Evolutionary conservation across 768 basidiomycete genomes (phyloP), one percentile per base, ranked within the genome.

Genomic region (Xerocomus brunneocitrinus): DNA sequence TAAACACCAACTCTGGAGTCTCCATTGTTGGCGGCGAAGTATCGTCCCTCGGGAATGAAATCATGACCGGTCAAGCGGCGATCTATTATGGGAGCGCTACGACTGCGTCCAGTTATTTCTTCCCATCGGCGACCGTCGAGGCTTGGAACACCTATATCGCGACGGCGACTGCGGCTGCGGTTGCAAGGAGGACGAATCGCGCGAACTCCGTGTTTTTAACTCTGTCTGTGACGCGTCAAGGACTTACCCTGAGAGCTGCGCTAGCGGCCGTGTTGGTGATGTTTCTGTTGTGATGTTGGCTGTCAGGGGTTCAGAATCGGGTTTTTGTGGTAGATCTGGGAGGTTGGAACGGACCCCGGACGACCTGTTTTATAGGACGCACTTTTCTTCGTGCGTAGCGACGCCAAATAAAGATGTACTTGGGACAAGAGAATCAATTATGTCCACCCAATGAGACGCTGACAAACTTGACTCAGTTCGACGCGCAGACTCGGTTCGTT

Each of bases 91-190:
- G 83, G 5, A 63, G 71, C 0, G 70, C 70, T 1, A 73, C 75
- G 1, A 76, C 76, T 0, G 71, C 71, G 34, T 82, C 78, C 12
- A 82, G 76, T 1, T 81, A 78, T 59, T 64, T 79, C 16, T 81
- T 77, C 62, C 83, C 83, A 0, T 64, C 74, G 2, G 80, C 77
- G 2, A 85, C 82, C 0, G 73, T 79, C 36, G 76, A 73, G 5
- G 81, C 83, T 1, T 85, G 84, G 83, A 64, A 74, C 19, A 63
- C 71, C 5, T 84, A 79, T 58, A 76, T 83, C 22, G 65, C 62
- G 12, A 75, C 77, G 1, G 74, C 73, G 40, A 75, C 74, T 8
- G 41, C 32, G 22, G 65, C 61, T 6, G 75, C 76, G 1, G 74
- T 72, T 41, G 74, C 13, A 9, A 40, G 19, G 25, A 13, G 30